phyloP scores from a whole-genome alignment of 345 rosid species.

The Balakata baccata region DNA sequence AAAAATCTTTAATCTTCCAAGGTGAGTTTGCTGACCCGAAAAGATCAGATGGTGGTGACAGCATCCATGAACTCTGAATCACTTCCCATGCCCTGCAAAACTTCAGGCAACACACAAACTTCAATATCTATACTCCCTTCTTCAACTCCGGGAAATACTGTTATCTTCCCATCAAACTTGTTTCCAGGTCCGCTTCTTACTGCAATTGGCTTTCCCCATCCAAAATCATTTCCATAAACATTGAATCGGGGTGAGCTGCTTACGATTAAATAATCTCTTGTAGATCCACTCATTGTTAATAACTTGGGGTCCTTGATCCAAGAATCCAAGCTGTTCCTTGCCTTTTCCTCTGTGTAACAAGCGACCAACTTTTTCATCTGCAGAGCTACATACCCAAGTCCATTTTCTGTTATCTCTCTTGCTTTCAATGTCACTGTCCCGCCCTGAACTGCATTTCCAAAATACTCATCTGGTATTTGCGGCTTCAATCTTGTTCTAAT shows the following conservation, averaged over 20 bases:
- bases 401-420: constrained; percentile 12
- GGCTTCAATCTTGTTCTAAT: constrained; percentile 16
- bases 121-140: constrained; percentile 41
- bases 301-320: constrained; percentile 5
- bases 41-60: not conserved
- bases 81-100: constrained; percentile 5
- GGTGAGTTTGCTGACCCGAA: too few species aligned
- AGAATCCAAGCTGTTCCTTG: not conserved
- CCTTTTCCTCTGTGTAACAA: constrained; percentile 12
- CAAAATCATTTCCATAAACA: constrained; percentile 24
- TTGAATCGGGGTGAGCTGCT: constrained; percentile 18
- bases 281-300: rapidly evolving
- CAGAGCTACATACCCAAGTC: constrained; percentile 20
- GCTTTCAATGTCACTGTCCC: not conserved
- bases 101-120: constrained; percentile 17
- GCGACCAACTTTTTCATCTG: constrained; percentile 19
- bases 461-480: constrained; percentile 10
- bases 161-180: constrained; percentile 30
- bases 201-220: constrained; percentile 29
- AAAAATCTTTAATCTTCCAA: too few species aligned
- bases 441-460: constrained; percentile 10
- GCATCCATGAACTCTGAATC: constrained; percentile 26
- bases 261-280: not conserved
- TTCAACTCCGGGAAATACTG: constrained; percentile 27
- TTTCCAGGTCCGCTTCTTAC: constrained; percentile 19